Evolutionary conservation across 805 yeast species (phyloP), one percentile per base, ranked within the genome.

Genomic region (Wickerhamomyces rabaulensis): DNA sequence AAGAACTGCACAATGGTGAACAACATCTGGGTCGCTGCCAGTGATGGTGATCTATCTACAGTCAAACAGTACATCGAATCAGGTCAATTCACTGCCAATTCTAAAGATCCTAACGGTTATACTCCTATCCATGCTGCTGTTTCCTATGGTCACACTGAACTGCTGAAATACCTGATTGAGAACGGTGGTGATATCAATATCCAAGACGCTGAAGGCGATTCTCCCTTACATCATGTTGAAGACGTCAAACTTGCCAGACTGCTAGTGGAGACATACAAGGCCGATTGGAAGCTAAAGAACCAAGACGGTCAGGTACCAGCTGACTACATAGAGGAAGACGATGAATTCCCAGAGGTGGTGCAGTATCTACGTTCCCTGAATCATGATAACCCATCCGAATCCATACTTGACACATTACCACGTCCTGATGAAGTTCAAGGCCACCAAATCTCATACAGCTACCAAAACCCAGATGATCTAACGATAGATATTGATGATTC

Each of bases 101-200:
- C 84, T 7, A 79, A 83, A 52, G 99, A 94, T 64, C 86, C 87
- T 1, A 88, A 91, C 58, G 99, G 99, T 1, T 94, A 95, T 66
- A 92, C 98, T 0, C 95, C 99, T 7, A 75, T 94, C 12, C 99
- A 94, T 64, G 99, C 99, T 0, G 98, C 99, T 1, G 95, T 95
- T 2, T 85, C 97, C 1, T 94, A 94, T 64, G 92, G 92, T 9
- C 91, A 92, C 61, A 56, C 67, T 2, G 90, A 84, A 9, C 69
- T 94, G 36, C 68, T 94, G 35, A 63, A 68, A 47, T 77, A 75
- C 52, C 70, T 89, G 40, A 63, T 86, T 5, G 62, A 67, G 17
- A 55, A 66, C 17, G 87, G 87, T 9, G 98, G 97, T 7, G 83
- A 94, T 60, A 76, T 90, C 21, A 90, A 94, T 62, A 69, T 91